These are phyloP conservation scores for Gastrodia elata DNA, from an alignment of 106 monocot species.

Conservation along the genomic window DNA sequence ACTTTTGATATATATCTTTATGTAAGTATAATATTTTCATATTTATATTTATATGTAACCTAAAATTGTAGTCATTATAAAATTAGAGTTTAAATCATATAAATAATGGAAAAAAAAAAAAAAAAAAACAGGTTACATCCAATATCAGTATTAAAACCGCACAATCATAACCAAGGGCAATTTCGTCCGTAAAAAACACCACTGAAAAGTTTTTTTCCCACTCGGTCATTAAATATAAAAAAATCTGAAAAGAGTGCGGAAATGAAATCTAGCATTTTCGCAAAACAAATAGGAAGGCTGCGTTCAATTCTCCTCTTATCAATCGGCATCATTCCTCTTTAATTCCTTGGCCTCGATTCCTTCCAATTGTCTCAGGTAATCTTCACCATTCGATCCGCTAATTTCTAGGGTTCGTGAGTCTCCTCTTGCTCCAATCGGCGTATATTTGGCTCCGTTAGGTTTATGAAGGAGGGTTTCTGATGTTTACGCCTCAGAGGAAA, in stretches of 20 bases:
- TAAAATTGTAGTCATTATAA: no score
- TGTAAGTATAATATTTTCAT: no score
- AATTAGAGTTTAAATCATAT: no score
- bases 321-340: neutral
- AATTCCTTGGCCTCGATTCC: neutral
- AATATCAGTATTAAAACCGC: neutral
- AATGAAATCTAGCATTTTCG: neutral
- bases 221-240: neutral
- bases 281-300: neutral
- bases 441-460: neutral
- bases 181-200: neutral
- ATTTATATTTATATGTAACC: no score
- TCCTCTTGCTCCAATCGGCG: neutral
- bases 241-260: neutral
- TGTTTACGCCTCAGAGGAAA: constrained; percentile 26
- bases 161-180: neutral
- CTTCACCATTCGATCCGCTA: neutral
- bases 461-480: constrained; percentile 6
- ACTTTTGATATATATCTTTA: no score
- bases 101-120: no score
- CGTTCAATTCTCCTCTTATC: neutral
- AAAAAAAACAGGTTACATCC: no score
- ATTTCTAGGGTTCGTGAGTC: neutral
- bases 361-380: neutral
- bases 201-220: neutral